phyloP scores from a whole-genome alignment of 2,329 filamentous ascomycete genomes.

The Scortechinia acanthostroma region DNA sequence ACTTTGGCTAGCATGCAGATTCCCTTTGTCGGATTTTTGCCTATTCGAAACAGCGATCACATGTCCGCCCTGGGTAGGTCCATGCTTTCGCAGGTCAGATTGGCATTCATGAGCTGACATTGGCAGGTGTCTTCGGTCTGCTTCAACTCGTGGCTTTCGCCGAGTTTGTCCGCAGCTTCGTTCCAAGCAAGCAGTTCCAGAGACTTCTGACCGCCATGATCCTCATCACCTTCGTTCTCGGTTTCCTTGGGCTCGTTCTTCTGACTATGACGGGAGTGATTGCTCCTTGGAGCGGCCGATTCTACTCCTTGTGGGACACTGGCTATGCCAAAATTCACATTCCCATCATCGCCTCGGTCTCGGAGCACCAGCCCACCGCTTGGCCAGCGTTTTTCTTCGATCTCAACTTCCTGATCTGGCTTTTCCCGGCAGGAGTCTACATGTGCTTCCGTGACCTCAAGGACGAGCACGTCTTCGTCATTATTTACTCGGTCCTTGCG shows the following conservation, averaged over 20 bases:
- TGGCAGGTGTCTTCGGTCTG: constrained; percentile 81
- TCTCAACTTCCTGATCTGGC: constrained; percentile 95
- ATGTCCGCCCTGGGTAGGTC: constrained; percentile 84
- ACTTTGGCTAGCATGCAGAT: constrained; percentile 98
- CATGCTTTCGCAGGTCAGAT: not conserved
- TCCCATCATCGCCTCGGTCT: constrained; percentile 98
- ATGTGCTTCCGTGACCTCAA: constrained; percentile 90
- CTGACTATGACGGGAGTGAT: constrained; percentile 78
- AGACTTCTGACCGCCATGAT: constrained; percentile 76
- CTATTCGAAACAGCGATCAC: constrained; percentile 93
- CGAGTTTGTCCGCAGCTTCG: constrained; percentile 79
- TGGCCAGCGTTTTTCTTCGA: constrained; percentile 99
- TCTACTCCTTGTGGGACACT: constrained; percentile 99
- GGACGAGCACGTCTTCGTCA: constrained; percentile 95
- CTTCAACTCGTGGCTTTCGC: constrained; percentile 89
- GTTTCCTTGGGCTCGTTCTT: constrained; percentile 63
- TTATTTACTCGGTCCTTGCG: constrained; percentile 92
- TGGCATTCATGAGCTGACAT: constrained; percentile 7
- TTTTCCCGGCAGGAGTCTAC: constrained; percentile 97
- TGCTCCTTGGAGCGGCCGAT: constrained; percentile 94
- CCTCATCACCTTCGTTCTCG: constrained; percentile 64
- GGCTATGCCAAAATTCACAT: constrained; percentile 99
- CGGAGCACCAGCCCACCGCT: constrained; percentile 95
- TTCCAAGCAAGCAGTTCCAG: constrained; percentile 89
- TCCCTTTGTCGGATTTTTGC: constrained; percentile 94